A percentile compares a stretch with the other conserved stretches of the same genome.
These are phyloP conservation scores for Talaromyces sp. DNA, from an alignment of 2,329 filamentous ascomycete species.

Conservation along the genomic window DNA sequence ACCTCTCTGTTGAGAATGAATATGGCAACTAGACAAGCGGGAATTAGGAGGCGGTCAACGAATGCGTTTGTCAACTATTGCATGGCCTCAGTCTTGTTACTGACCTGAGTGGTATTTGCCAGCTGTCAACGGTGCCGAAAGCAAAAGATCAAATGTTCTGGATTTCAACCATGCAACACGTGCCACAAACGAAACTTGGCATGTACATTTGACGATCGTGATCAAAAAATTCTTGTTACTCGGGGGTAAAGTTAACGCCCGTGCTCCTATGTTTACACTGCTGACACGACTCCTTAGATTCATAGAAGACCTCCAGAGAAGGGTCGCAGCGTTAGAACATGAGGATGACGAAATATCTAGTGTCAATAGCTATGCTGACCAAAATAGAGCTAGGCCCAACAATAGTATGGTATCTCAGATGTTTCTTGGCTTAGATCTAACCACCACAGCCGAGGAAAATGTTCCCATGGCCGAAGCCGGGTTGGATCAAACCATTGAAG, in stretches of 20 bases:
- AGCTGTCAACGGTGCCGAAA: slow-evolving; percentile 44
- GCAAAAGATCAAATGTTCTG: slow-evolving; percentile 46
- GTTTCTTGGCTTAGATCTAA: background rate
- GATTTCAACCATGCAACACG: slow-evolving; percentile 39
- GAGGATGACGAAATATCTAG: background rate
- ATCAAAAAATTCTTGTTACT: slow-evolving; percentile 48
- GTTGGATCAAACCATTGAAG: background rate
- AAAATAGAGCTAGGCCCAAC: background rate
- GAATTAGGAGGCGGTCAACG: background rate
- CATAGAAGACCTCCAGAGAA: background rate
- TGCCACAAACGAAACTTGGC: slow-evolving; percentile 41
- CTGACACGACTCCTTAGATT: background rate
- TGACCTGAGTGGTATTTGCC: background rate
- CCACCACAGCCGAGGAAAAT: background rate
- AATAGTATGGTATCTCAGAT: background rate
- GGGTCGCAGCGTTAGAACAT: background rate
- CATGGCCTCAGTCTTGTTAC: background rate
- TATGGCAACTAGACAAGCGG: background rate
- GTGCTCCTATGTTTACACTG: background rate
- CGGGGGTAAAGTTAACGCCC: slow-evolving; percentile 33
- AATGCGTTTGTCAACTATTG: background rate
- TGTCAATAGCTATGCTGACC: background rate
- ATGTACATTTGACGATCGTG: slow-evolving; percentile 43
- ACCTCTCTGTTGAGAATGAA: background rate
- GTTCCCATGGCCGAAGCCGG: background rate